Base-by-base conservation (phyloP, 495 filamentous ascomycete genomes). In the Hyaloscypha finlandica region DNA sequence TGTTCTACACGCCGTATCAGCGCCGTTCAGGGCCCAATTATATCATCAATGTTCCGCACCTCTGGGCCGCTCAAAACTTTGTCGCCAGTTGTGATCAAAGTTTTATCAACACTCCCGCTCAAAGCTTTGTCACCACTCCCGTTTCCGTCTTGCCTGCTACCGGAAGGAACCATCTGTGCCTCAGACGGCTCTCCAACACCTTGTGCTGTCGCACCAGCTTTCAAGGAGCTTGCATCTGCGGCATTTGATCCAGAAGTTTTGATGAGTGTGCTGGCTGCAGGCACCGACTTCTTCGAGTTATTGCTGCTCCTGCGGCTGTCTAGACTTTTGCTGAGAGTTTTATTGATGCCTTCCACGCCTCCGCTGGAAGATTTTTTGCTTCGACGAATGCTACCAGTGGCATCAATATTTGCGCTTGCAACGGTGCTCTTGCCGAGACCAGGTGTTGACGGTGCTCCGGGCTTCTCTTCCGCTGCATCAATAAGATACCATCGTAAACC, bases 401-500 rank as follows among this genome's bases (percentile, higher is more conserved):
- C 95, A 75, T 95, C 93, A 45, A 97, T 90, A 61, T 90, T 86
- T 59, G 92, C 90, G n/a, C 90, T 89, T 9, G 92, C 92, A 22
- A 97, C 95, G 2, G 95, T 97, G 71, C 88, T 92, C 75, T 93
- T 95, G 16, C 89, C 89, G 42, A 96, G 80, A 0, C 96, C 94
- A 0, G 95, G 93, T 0, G 93, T 98, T 14, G 88, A 88, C 3
- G 95, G 95, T 3, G 95, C 96, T n/a, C 94, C 95, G 8, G 91
- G 86, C 74, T 97, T 97, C 75, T 98, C 95, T 73, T 99, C 95
- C 2, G 84, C 83, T 0, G 95, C 95, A 74, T 99, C 94, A 11
- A 98, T 85, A 3, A 98, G 85, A 73, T 97, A 98, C 95, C 95
- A 99, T 33, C 94, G 86, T 20, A 99, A 81, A 20, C 95, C 95